Base-by-base conservation (phyloP, 495 filamentous ascomycete species). In the Endocarpon pusillum region DNA sequence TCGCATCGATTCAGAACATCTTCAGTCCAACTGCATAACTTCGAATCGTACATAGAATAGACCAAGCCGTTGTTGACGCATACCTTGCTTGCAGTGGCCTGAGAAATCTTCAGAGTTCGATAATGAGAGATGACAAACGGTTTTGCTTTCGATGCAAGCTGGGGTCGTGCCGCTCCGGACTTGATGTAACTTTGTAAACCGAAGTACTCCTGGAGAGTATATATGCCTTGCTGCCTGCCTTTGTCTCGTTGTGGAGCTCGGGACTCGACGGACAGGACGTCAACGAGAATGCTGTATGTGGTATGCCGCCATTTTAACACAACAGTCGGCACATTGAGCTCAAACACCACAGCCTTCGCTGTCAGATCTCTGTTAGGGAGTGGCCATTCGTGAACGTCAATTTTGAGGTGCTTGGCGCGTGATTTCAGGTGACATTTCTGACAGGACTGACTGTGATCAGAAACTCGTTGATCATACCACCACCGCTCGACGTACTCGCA, bases 351-450 rank as follows among this genome's bases (percentile, higher is more conserved):
- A 0, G 65, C 51, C 35, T 67, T 63, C 0, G 58, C 52, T 15
- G 59, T 19, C 0, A 34, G 21, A 0, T 21, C 4, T 12, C 55
- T 32, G 0, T n/a, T 10, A 0, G 75, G 68, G 6, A 81, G 47
- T 3, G 75, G 75, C 73, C 70, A 78, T 40, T 79, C 74, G 36
- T 74, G 56, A 32, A 71, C 33, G 0, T 42, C 3, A 27, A 82
- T 77, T 0, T 10, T 36, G 17, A 82, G 42, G 0, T 7, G 24
- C 0, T 49, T 21, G 0, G 59, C 58, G 12, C 52, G 7, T 0
- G 33, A 2, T 3, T 35, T 11, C 15, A 56, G 47, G 0, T 1
- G 3, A 14, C 55, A 64, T 22, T 53, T 61, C 1, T 7, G 3
- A 35, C 59, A 69, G 16, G 19, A 21, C 0, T 8, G 4, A 20